Conservation (phyloP, 352 stramenopile genomes). For the Globisporangium megalacanthum region DNA sequence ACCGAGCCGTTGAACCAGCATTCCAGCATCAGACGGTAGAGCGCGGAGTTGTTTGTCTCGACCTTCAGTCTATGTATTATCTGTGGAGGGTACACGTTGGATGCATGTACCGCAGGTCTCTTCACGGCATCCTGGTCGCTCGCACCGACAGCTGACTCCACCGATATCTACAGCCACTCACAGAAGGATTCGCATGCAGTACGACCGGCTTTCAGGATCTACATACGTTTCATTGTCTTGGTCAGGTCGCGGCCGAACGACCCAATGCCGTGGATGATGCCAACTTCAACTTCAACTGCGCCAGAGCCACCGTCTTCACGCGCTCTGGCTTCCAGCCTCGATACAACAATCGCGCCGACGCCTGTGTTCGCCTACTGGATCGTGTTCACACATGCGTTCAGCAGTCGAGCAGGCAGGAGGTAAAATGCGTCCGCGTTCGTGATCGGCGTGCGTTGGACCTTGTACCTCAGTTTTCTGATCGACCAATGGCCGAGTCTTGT, state of each 20-base stretch:
- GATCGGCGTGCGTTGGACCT: too few species aligned
- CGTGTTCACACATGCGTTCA: too few species aligned
- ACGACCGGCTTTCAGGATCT: neutral
- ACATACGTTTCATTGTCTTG: neutral
- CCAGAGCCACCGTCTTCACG: too few species aligned
- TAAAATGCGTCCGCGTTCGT: too few species aligned
- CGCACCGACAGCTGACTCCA: neutral
- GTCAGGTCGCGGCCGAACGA: neutral
- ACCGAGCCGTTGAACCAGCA: neutral
- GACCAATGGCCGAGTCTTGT: neutral
- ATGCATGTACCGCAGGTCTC: neutral
- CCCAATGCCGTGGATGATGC: neutral
- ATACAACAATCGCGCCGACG: neutral
- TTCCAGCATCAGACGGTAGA: neutral
- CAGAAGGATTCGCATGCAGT: neutral
- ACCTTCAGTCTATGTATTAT: neutral
- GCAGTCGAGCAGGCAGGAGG: too few species aligned
- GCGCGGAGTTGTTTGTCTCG: neutral
- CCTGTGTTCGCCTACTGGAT: too few species aligned
- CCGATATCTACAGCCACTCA: neutral
- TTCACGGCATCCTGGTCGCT: neutral
- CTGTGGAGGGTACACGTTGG: neutral
- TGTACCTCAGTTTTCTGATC: neutral
- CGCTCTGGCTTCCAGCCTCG: too few species aligned
- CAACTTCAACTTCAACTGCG: too few species aligned